A percentile compares a stretch with the other conserved stretches of the same genome.
Evolutionary conservation across 495 filamentous ascomycete genomes (phyloP).

Genomic region (Cercophora sp.): DNA sequence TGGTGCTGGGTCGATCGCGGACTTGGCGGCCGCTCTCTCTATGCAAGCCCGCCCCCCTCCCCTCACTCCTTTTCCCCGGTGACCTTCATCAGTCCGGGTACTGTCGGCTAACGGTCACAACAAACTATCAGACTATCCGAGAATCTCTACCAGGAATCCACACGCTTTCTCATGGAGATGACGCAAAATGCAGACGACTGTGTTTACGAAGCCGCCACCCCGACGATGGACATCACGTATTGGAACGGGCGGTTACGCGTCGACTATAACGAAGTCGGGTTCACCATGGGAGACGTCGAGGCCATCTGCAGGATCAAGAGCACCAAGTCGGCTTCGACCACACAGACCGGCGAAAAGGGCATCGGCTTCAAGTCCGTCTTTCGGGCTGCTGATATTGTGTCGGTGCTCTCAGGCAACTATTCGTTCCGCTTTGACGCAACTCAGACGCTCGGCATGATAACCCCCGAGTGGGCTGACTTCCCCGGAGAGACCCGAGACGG

Average conservation of each 20-base stretch:
- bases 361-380: conserved; percentile 53
- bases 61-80: no score
- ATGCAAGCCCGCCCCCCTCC: no score
- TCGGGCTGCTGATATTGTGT: conserved; percentile 40
- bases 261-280: background rate
- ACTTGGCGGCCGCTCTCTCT: no score
- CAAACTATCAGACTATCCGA: background rate
- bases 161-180: background rate
- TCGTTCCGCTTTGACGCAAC: conserved; percentile 39
- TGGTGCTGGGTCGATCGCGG: no score
- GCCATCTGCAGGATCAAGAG: conserved; percentile 14
- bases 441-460: background rate
- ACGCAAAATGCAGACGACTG: background rate
- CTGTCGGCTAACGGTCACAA: no score
- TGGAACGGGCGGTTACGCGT: no score
- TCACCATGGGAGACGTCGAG: background rate
- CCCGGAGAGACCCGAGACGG: background rate
- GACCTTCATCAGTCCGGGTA: no score
- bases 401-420: conserved; percentile 42
- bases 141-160: background rate
- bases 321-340: conserved; percentile 32
- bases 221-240: background rate
- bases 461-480: background rate
- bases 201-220: background rate
- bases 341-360: conserved; percentile 46